phyloP scores from a whole-genome alignment of 805 yeast species.

The Teunomyces pallodes region DNA sequence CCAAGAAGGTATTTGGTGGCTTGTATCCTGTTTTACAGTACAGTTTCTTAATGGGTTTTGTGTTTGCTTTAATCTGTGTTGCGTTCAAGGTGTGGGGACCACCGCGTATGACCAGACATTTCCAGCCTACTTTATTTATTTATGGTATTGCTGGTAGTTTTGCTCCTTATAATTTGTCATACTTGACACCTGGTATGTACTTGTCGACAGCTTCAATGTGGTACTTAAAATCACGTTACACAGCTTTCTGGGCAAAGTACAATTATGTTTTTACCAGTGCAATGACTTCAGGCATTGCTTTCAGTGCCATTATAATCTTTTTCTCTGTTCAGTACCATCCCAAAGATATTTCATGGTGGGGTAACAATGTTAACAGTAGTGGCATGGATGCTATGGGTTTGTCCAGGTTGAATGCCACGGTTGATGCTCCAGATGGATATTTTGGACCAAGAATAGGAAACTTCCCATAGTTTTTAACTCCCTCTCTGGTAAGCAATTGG shows the following conservation, averaged over 20 bases:
- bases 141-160: constrained; percentile 22
- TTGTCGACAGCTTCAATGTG: constrained; percentile 23
- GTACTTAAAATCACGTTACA: constrained; percentile 21
- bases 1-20: constrained; percentile 27
- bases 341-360: constrained; percentile 10
- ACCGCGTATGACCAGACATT: constrained; percentile 18
- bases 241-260: constrained; percentile 33
- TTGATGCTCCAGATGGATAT: constrained; percentile 29
- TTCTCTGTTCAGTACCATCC: constrained; percentile 33
- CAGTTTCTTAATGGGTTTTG: constrained; percentile 31
- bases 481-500: neutral
- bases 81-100: constrained; percentile 11
- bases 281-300: constrained; percentile 30
- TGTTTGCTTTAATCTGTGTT: constrained; percentile 20
- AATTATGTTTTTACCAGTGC: constrained; percentile 28
- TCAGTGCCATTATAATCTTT: constrained; percentile 29
- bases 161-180: constrained; percentile 30
- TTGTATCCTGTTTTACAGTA: constrained; percentile 29
- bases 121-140: constrained; percentile 31
- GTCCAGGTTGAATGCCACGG: constrained; percentile 15
- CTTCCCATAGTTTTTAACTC: constrained; percentile 14
- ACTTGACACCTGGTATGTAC: constrained; percentile 26
- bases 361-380: constrained; percentile 1
- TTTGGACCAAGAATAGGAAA: constrained; percentile 32
- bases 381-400: neutral